A percentile compares a stretch with the other conserved stretches of the same genome.
Conservation (phyloP, 1,139 yeast genomes). For the Kodamaea derodonti region DNA sequence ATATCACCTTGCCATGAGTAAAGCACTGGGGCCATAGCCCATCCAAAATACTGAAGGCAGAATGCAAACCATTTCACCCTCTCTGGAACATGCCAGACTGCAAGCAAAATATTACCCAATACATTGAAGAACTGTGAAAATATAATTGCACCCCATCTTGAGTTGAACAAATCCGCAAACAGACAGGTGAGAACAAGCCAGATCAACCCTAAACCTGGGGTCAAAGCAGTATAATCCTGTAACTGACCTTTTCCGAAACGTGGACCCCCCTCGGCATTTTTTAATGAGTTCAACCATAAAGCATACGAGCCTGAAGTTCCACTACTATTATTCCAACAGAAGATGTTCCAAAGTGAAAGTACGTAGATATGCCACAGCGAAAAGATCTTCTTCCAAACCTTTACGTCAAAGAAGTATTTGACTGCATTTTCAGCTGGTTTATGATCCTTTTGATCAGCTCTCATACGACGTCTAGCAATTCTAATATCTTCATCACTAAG, state of each 20-base stretch:
- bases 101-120: slow-evolving; percentile 38
- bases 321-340: slow-evolving; percentile 60
- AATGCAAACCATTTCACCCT: slow-evolving; percentile 48
- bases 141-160: slow-evolving; percentile 55
- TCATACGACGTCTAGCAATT: slow-evolving; percentile 56
- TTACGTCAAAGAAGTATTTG: slow-evolving; percentile 23
- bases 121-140: slow-evolving; percentile 49
- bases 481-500: slow-evolving; percentile 62
- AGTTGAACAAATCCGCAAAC: slow-evolving; percentile 46
- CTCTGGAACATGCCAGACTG: slow-evolving; percentile 45
- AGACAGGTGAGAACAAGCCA: slow-evolving; percentile 41
- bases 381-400: slow-evolving; percentile 48
- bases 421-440: slow-evolving; percentile 26
- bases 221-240: slow-evolving; percentile 41
- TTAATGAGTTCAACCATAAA: slow-evolving; percentile 40
- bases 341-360: slow-evolving; percentile 48
- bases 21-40: slow-evolving; percentile 50
- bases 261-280: slow-evolving; percentile 20
- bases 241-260: slow-evolving; percentile 29
- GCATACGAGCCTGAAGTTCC: slow-evolving; percentile 49
- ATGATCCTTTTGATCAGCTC: slow-evolving; percentile 35
- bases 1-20: slow-evolving; percentile 46
- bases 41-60: slow-evolving; percentile 43
- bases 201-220: slow-evolving; percentile 41
- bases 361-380: slow-evolving; percentile 56